Evolutionary conservation across 2,329 filamentous ascomycete species (phyloP), one percentile per base, ranked within the genome.

Genomic region (Biscogniauxia mediterranea): DNA sequence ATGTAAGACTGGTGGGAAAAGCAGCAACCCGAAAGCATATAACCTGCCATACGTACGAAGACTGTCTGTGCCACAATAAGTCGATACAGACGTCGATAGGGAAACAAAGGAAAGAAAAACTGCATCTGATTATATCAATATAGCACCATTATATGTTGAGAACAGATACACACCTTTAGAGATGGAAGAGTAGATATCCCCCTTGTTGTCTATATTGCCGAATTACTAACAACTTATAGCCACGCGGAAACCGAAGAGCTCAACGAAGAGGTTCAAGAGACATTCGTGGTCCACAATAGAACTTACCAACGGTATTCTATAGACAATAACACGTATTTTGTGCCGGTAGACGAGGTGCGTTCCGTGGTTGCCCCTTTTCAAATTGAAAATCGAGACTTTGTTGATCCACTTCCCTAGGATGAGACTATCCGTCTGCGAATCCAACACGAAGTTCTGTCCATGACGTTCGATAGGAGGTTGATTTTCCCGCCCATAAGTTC

Each of bases 281-380:
- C 84, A 5, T 76, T 89, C 61, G 78, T 80, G 17, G 78, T 88
- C 66, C 80, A 88, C 72, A 86, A 86, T 62, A 82, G 90, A 71
- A 80, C 83, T 54, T 92, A 86, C 72, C 89, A 92, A 66, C 82
- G 82, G 70, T 87, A 88, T 76, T 83, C 89, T 20, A 74, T 92
- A 57, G 81, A 87, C 28, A 85, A 89, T 66, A 80, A 79, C 42
- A 83, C 85, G 64, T 90, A 90, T 72, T 88, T 90, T 68, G 84
- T 80, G 53, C 90, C 90, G 8, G 80, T 90, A 60, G 90, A 92
- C 71, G 88, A 91, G 80, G 90, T 91, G 53, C 62, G 7, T 32
- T 32, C 28, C 28, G 69, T 61, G 51, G 20, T 54, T 54, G 51
- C 64, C 61, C 54, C 54, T 58, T 49, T 56, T 58, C 65, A 51